A percentile compares a stretch with the other conserved stretches of the same genome.
phyloP scores from a whole-genome alignment of 345 rosid species.

The Nephelium lappaceum region DNA sequence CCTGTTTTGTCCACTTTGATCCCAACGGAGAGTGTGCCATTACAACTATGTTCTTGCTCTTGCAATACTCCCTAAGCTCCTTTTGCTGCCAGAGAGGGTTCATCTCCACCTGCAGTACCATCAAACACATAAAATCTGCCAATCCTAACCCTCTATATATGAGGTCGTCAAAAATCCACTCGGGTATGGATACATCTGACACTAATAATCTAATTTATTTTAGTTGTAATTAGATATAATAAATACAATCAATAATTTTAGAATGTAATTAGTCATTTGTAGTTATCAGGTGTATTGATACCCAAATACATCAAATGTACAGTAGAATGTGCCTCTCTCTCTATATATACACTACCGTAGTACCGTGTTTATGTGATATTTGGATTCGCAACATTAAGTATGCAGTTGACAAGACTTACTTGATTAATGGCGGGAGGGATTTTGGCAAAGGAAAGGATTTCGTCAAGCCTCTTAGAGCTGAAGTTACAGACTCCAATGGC shows the following conservation, averaged over 20 bases:
- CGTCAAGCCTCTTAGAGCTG: conserved; percentile 22
- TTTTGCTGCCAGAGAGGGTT: conserved; percentile 37
- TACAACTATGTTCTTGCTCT: conserved; percentile 25
- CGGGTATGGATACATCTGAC: too few relatives aligned
- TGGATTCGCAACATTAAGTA: not conserved
- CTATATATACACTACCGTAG: too few relatives aligned
- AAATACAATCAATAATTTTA: too few relatives aligned
- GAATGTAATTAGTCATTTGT: too few relatives aligned
- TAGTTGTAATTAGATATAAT: too few relatives aligned
- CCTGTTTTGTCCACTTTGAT: conserved; percentile 24
- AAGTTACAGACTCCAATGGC: conserved; percentile 38
- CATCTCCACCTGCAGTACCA: conserved; percentile 31
- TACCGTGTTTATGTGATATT: not conserved
- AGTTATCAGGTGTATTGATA: too few relatives aligned
- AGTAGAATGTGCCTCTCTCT: too few relatives aligned
- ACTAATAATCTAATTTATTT: too few relatives aligned
- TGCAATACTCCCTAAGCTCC: conserved; percentile 28
- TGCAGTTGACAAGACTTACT: not conserved
- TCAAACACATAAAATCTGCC: not conserved
- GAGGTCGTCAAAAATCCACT: too few relatives aligned
- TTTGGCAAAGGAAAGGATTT: conserved; percentile 30
- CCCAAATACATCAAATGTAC: too few relatives aligned
- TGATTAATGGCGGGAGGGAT: conserved; percentile 36
- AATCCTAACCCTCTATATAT: too few relatives aligned
- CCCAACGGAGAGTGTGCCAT: conserved; percentile 34